These are phyloP conservation scores for Prinsepia uniflora DNA, from an alignment of 306 rosid species.

Conservation along the genomic window DNA sequence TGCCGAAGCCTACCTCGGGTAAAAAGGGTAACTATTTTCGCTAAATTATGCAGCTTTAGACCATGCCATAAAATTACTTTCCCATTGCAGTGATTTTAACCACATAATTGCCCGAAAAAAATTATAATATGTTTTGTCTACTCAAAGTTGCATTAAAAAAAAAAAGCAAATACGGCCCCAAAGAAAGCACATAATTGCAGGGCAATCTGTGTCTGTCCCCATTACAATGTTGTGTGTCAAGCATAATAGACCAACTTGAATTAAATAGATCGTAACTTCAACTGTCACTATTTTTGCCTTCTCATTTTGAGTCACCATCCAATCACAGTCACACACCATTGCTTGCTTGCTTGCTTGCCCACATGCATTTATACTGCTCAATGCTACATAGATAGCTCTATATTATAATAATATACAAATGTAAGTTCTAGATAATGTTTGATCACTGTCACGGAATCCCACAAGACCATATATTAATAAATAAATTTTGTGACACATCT, in stretches of 20 bases:
- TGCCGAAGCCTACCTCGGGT: too few relatives aligned
- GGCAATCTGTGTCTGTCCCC: slow-evolving; percentile 19
- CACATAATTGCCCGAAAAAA: too few relatives aligned
- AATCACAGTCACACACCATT: not conserved
- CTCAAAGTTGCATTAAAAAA: not conserved
- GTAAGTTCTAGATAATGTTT: slow-evolving; percentile 2
- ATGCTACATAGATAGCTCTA: not conserved
- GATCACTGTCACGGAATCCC: slow-evolving; percentile 27
- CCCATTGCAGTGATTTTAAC: too few relatives aligned
- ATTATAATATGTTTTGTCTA: too few relatives aligned
- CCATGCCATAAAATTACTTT: not conserved
- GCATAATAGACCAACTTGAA: slow-evolving; percentile 10
- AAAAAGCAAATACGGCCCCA: not conserved
- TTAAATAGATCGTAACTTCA: not conserved
- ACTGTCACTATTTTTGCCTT: not conserved
- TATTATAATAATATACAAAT: not conserved
- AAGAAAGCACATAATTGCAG: not conserved
- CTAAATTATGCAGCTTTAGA: not conserved
- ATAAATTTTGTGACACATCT: not conserved
- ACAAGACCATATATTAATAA: slow-evolving; percentile 15
- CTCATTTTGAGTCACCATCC: slow-evolving; percentile 20
- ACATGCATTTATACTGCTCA: slow-evolving; percentile 16
- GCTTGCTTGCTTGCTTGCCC: not conserved
- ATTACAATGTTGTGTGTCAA: not conserved
- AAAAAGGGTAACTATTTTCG: not conserved